Evolutionary conservation across 2,329 filamentous ascomycete species (phyloP).

Genomic region (Furcasterigmium sp.): DNA sequence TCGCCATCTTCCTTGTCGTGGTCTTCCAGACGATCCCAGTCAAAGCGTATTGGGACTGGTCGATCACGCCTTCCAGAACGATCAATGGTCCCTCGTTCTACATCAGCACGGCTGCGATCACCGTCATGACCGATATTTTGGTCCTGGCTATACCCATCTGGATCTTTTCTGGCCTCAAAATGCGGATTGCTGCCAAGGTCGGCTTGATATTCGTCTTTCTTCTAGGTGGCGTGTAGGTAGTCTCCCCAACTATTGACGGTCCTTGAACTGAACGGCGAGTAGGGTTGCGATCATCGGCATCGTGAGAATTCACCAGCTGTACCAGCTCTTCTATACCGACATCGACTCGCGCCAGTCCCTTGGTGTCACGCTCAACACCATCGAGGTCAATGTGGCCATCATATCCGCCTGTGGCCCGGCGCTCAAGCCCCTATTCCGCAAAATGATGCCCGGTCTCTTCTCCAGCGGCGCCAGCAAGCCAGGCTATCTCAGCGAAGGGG

Average conservation of each 20-base stretch:
- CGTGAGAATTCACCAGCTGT: constrained; percentile 24
- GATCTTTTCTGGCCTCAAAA: constrained; percentile 27
- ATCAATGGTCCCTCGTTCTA: constrained; percentile 16
- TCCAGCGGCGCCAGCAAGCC: too few species aligned
- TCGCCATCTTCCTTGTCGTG: constrained; percentile 29
- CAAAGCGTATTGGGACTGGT: constrained; percentile 23
- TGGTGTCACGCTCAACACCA: neutral
- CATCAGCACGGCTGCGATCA: constrained; percentile 27
- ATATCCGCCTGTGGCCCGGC: constrained; percentile 25
- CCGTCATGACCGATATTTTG: constrained; percentile 34
- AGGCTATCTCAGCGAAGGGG: too few species aligned
- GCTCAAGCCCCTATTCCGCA: constrained; percentile 23
- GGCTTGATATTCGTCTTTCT: constrained; percentile 27
- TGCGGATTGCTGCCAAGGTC: constrained; percentile 24
- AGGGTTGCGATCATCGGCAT: constrained; percentile 26
- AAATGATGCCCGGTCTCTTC: constrained; percentile 12
- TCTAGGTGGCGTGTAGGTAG: constrained; percentile 19
- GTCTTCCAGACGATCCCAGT: constrained; percentile 34
- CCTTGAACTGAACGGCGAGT: too few species aligned
- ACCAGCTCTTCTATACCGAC: constrained; percentile 16
- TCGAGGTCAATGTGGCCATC: constrained; percentile 28
- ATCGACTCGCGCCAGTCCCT: neutral
- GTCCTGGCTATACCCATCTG: constrained; percentile 28
- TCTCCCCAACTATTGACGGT: neutral
- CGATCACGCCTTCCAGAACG: neutral